A percentile compares a stretch with the other conserved stretches of the same genome.
These are phyloP conservation scores for Stenocarpella maydis DNA, from an alignment of 2,329 filamentous ascomycete genomes.

Conservation along the genomic window DNA sequence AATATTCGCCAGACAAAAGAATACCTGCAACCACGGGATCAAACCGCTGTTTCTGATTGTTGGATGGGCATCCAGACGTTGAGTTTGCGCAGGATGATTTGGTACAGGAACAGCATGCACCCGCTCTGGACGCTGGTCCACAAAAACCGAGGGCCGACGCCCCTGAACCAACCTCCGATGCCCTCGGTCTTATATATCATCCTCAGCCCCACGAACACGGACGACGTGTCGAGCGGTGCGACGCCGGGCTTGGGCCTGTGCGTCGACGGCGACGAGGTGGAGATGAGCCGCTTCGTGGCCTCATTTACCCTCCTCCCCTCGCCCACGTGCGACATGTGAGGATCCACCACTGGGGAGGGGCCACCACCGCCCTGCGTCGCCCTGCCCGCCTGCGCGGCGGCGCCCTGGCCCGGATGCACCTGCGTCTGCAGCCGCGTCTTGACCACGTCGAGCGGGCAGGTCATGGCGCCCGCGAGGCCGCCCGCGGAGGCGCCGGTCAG, in stretches of 20 bases:
- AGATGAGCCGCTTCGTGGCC: slow-evolving; percentile 76
- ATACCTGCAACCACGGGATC: slow-evolving; percentile 8
- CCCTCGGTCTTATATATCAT: slow-evolving; percentile 94
- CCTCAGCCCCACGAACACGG: slow-evolving; percentile 81
- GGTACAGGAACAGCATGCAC: slow-evolving; percentile 96
- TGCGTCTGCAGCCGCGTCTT: slow-evolving; percentile 98
- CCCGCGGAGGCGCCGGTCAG: slow-evolving; percentile 89
- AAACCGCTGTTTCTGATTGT: slow-evolving; percentile 20
- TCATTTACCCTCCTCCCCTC: slow-evolving; percentile 45
- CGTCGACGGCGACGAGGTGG: slow-evolving; percentile 88
- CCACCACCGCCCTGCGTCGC: background rate
- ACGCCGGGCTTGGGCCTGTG: slow-evolving; percentile 82
- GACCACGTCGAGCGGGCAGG: slow-evolving; percentile 95
- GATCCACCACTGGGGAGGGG: slow-evolving; percentile 27
- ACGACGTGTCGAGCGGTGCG: slow-evolving; percentile 85
- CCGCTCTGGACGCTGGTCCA: slow-evolving; percentile 98
- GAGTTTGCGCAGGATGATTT: slow-evolving; percentile 82
- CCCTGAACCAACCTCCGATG: slow-evolving; percentile 88
- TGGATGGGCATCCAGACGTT: slow-evolving; percentile 57
- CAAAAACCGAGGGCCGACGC: slow-evolving; percentile 88
- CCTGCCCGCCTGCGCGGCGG: slow-evolving; percentile 38
- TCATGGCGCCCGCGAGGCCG: slow-evolving; percentile 91
- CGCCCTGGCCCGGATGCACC: slow-evolving; percentile 55
- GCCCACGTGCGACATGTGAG: slow-evolving; percentile 38
- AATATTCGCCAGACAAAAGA: slow-evolving; percentile 1